Evolutionary conservation across 179 eudicot species (phyloP).

Genomic region (Amaranthus tricolor): DNA sequence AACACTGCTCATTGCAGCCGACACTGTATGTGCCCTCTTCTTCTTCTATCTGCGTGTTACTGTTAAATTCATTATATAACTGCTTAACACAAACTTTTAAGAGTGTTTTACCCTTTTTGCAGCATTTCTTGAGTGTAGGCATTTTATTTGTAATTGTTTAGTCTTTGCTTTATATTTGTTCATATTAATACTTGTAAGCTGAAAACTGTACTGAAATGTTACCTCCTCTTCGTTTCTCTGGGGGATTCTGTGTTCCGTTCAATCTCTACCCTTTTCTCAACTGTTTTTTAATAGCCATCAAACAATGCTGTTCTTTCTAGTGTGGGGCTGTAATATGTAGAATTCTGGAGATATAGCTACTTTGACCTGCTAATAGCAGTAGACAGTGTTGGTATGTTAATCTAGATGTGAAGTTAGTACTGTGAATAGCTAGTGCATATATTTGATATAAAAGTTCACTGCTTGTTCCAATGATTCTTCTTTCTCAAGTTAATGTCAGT

Average conservation of each 20-base stretch:
- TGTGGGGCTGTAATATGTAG: not conserved
- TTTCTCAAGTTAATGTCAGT: not conserved
- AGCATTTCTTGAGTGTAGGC: not conserved
- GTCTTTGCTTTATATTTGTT: not conserved
- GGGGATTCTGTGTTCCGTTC: not conserved
- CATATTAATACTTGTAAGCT: not conserved
- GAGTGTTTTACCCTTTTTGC: not conserved
- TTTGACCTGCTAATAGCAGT: slow-evolving; percentile 8
- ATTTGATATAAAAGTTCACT: not conserved
- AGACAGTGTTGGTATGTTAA: not conserved
- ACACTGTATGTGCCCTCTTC: slow-evolving; percentile 61
- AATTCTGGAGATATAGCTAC: not conserved
- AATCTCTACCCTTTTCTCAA: not conserved
- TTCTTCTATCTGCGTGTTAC: slow-evolving; percentile 13
- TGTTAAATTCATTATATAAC: no score
- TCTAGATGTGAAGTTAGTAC: not conserved
- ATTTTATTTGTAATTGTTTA: not conserved
- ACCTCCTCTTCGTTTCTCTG: not conserved
- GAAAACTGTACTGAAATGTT: not conserved
- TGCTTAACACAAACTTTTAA: not conserved
- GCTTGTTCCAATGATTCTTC: not conserved
- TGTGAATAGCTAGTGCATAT: not conserved
- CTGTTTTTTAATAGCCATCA: not conserved
- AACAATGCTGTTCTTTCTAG: not conserved
- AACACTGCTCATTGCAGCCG: slow-evolving; percentile 67